Evolutionary conservation across 108 stramenopile genomes (phyloP), one percentile per base, ranked within the genome.

Genomic region (Nitzschia sp.): DNA sequence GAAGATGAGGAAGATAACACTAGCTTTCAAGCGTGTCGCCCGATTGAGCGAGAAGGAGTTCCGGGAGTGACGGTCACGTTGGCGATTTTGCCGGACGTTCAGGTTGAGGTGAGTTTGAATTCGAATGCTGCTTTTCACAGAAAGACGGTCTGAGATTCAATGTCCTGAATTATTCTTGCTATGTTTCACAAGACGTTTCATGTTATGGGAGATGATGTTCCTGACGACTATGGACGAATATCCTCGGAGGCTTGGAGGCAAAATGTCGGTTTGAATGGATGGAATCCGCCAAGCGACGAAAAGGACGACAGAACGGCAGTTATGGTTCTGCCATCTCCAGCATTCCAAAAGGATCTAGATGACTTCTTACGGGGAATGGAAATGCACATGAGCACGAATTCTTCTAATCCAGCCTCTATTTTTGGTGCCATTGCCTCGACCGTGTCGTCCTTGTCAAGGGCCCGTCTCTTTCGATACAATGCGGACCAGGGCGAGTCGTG

Each of bases 351-450:
- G 18, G 65, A 89, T 59, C 68, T 94, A 15, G 87, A 90, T 46
- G 85, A 88, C 46, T 78, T 94, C 24, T 57, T 93, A 18, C 38
- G 35, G 1, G 87, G 92, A 26, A 26, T 90, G 2, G 67, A 58
- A 33, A 57, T 32, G 27, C 60, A 79, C 25, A 9, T 29, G 5
- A 28, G 30, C 18, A 6, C n/a, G n/a, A 53, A 6, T n/a, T 72
- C 29, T 53, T 79, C 82, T 3, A 53, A 29, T n/a, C n/a, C n/a
- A n/a, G 33, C 76, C 6, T 64, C 60, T 30, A 68, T 74, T 6
- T 86, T 92, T 70, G 90, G 93, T 11, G 85, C 83, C n/a, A 83
- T 92, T 32, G 90, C 93, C 4, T 89, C 87, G 15, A 90, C 89
- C 6, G 93, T 95, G 0, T 83, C 82, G 2, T 85, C 84, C 34